Evolutionary conservation across 768 basidiomycete species (phyloP).

Genomic region (Kwoniella heveanensis): DNA sequence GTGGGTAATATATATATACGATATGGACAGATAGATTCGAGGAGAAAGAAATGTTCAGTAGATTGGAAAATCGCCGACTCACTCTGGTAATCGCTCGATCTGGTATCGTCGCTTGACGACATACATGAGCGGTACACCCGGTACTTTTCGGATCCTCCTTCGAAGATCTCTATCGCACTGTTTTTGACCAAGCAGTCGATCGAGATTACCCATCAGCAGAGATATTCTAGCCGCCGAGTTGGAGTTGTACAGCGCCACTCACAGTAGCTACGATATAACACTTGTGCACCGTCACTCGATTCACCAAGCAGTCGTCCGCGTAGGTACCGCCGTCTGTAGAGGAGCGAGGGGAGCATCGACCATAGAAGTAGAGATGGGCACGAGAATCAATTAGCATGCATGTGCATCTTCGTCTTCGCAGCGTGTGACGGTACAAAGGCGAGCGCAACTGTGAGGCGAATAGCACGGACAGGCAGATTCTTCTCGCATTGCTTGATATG

Average conservation of each 20-base stretch:
- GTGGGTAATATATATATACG: too few species aligned
- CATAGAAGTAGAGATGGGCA: background rate
- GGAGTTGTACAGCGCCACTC: slow-evolving; percentile 20
- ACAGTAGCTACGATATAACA: slow-evolving; percentile 94
- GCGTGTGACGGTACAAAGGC: too few species aligned
- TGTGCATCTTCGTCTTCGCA: too few species aligned
- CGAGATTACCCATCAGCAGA: too few species aligned
- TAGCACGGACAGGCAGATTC: too few species aligned
- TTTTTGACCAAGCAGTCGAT: too few species aligned
- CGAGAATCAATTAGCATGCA: too few species aligned
- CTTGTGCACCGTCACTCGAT: slow-evolving; percentile 90
- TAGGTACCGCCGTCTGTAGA: slow-evolving; percentile 81
- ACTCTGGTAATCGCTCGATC: slow-evolving; percentile 89
- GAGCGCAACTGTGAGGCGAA: too few species aligned
- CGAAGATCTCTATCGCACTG: slow-evolving; percentile 89
- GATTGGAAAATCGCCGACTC: slow-evolving; percentile 27
- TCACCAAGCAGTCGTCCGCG: slow-evolving; percentile 96
- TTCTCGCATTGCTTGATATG: too few species aligned
- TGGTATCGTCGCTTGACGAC: slow-evolving; percentile 89
- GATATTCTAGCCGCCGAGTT: background rate
- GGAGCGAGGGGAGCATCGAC: background rate
- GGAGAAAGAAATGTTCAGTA: too few species aligned
- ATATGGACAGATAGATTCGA: too few species aligned
- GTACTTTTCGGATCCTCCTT: slow-evolving; percentile 78
- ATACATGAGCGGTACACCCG: slow-evolving; percentile 93